These are phyloP conservation scores for Tolypocladium inflatum DNA, from an alignment of 2,329 filamentous ascomycete species.

Conservation along the genomic window DNA sequence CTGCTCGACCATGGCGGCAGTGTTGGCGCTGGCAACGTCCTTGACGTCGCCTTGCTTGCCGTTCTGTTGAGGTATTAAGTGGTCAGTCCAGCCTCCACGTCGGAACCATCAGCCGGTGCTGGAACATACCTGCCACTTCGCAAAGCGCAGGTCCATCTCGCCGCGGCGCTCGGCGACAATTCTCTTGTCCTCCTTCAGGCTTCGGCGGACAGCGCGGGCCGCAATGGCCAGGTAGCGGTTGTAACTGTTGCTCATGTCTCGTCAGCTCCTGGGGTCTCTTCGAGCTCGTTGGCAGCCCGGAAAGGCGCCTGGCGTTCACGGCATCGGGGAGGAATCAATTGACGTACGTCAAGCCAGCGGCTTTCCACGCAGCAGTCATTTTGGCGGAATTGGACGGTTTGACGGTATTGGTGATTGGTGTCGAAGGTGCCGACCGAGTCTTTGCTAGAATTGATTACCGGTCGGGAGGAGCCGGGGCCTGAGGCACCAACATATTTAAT, in stretches of 20 bases:
- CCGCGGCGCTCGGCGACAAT: slow-evolving; percentile 80
- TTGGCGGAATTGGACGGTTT: slow-evolving; percentile 40
- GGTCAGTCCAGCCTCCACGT: slow-evolving; percentile 10
- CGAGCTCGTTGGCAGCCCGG: not conserved
- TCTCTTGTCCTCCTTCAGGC: slow-evolving; percentile 92
- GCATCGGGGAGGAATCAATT: slow-evolving; percentile 15
- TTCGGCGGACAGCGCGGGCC: slow-evolving; percentile 88
- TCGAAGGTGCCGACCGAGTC: slow-evolving; percentile 26
- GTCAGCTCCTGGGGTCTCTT: slow-evolving; percentile 22
- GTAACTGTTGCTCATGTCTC: slow-evolving; percentile 57
- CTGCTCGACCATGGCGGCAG: slow-evolving; percentile 25
- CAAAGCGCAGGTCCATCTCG: slow-evolving; percentile 79
- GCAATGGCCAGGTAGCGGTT: slow-evolving; percentile 98
- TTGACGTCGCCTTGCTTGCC: slow-evolving; percentile 89
- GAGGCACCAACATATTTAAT: slow-evolving; percentile 13
- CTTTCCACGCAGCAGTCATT: slow-evolving; percentile 98
- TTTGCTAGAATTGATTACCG: slow-evolving; percentile 22
- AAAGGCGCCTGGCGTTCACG: not conserved
- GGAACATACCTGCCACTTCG: slow-evolving; percentile 78
- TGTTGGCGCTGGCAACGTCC: slow-evolving; percentile 54
- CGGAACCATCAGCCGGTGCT: not conserved
- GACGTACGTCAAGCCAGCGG: slow-evolving; percentile 88
- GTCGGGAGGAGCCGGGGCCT: slow-evolving; percentile 17
- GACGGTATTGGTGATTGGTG: slow-evolving; percentile 16
- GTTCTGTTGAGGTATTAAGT: slow-evolving; percentile 52